Conservation (phyloP, 495 filamentous ascomycete genomes). For the Aspergillus sparsus region DNA sequence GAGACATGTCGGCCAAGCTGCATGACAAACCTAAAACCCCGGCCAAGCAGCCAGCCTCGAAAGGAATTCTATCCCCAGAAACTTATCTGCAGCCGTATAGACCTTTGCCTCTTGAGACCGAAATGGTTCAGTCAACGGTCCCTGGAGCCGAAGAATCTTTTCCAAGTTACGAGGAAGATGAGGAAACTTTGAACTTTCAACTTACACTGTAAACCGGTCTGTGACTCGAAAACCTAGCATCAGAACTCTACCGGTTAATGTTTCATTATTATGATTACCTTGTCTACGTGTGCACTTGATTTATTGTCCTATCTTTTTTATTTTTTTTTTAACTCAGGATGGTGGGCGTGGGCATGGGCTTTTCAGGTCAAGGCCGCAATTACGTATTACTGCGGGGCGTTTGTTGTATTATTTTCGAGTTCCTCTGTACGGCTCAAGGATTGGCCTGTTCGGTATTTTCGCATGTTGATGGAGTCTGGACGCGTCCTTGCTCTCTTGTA, state of each 20-base stretch:
- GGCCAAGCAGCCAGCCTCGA: constrained; percentile 23
- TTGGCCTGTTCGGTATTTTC: background rate
- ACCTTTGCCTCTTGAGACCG: constrained; percentile 40
- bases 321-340: background rate
- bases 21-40: constrained; percentile 29
- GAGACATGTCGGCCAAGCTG: constrained; percentile 57
- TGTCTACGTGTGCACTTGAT: background rate
- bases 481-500: background rate
- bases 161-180: constrained; percentile 43
- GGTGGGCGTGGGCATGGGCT: background rate
- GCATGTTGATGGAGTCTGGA: constrained; percentile 2
- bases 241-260: background rate
- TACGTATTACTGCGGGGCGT: constrained; percentile 5
- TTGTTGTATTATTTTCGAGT: constrained; percentile 2
- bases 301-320: background rate
- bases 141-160: constrained; percentile 29
- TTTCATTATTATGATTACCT: constrained; percentile 4
- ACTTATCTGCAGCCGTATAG: constrained; percentile 49
- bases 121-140: constrained; percentile 33
- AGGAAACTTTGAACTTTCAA: constrained; percentile 46
- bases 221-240: background rate
- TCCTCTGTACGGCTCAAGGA: background rate
- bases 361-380: background rate
- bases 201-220: constrained; percentile 35
- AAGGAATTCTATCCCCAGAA: constrained; percentile 40